Base-by-base conservation (phyloP, 352 stramenopile species). In the Aphanomyces cochlioides region DNA sequence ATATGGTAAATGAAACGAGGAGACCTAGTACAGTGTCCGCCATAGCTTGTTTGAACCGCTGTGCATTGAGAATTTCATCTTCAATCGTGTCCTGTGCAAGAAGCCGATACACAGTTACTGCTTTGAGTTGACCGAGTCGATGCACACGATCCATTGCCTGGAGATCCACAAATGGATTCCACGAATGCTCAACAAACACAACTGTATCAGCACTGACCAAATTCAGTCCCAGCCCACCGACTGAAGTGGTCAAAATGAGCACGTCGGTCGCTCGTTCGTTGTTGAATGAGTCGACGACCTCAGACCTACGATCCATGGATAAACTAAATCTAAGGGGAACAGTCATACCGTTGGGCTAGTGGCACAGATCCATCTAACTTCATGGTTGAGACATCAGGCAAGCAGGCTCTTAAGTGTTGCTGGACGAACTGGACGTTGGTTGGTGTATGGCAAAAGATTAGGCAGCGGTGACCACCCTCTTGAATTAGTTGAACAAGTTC, bases 131-230 rank as follows among this genome's bases (percentile, higher is more conserved):
- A 0, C 87, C 87, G 45, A 95, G 84, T 5, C 87, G 85, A 59
- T 95, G 87, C 15, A 84, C 85, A 39, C 87, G 78, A 72, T 95
- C 87, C 87, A 96, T 97, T 10, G 90, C 93, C 73, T 98, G 93
- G 47, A 98, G 53, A 74, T 99, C 96, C 40, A 97, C 88, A 74
- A 97, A 96, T 19, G 97, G 97, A 73, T 99, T 99, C 94, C 96
- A 99, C 63, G 97, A 95, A 68, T 98, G 92, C 77, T 99, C 97
- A 1, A 99, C 74, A 73, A 99, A 99, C 43, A 99, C 96, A 7
- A 99, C 97, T 0, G 91, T 98, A 76, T 99, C 95, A 4, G 96
- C 97, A 10, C 88, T 91, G 6, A 94, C 98, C 53, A 99, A 82
- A 66, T 98, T 99, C 6, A 99, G 85, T 19, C 97, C 97, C 5